A percentile compares a stretch with the other conserved stretches of the same genome.
phyloP scores from a whole-genome alignment of 2,329 filamentous ascomycete species.

The Ascochyta fabae region DNA sequence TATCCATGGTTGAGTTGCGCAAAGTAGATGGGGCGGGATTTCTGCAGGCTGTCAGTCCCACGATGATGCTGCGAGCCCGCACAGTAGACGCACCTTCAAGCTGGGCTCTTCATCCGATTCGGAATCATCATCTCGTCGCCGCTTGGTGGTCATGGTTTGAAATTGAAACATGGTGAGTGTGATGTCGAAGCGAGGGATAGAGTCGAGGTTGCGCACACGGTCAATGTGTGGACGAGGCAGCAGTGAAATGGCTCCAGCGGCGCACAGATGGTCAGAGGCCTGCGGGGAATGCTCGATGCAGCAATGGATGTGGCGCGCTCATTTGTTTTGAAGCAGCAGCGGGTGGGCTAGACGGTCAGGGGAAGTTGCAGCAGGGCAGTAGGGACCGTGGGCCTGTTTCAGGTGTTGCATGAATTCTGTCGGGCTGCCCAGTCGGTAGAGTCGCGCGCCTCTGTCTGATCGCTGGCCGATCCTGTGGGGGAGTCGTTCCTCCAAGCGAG shows the following conservation, averaged over 20 bases:
- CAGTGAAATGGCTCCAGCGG: slow-evolving; percentile 16
- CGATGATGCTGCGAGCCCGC: background rate
- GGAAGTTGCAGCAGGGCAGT: slow-evolving; percentile 29
- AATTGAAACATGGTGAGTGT: slow-evolving; percentile 40
- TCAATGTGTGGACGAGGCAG: slow-evolving; percentile 32
- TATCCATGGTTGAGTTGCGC: slow-evolving; percentile 28
- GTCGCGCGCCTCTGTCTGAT: slow-evolving; percentile 18
- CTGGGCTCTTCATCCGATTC: slow-evolving; percentile 42
- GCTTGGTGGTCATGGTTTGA: slow-evolving; percentile 39
- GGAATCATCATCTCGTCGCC: slow-evolving; percentile 43
- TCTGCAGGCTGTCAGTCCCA: slow-evolving; percentile 29
- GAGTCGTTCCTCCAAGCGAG: slow-evolving; percentile 11
- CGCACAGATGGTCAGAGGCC: slow-evolving; percentile 20
- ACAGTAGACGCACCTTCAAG: slow-evolving; percentile 34
- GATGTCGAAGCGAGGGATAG: slow-evolving; percentile 12
- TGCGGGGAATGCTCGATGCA: slow-evolving; percentile 22
- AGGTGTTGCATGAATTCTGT: slow-evolving; percentile 35
- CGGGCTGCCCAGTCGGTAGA: slow-evolving; percentile 19
- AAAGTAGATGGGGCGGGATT: slow-evolving; percentile 36
- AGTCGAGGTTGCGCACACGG: slow-evolving; percentile 23
- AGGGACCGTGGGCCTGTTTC: slow-evolving; percentile 36
- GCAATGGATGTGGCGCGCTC: slow-evolving; percentile 26
- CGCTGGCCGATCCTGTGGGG: slow-evolving; percentile 24
- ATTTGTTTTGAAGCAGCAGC: slow-evolving; percentile 41
- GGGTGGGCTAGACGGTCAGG: slow-evolving; percentile 38